phyloP scores from a whole-genome alignment of 768 basidiomycete species.

The Tricholoma flavovirens region DNA sequence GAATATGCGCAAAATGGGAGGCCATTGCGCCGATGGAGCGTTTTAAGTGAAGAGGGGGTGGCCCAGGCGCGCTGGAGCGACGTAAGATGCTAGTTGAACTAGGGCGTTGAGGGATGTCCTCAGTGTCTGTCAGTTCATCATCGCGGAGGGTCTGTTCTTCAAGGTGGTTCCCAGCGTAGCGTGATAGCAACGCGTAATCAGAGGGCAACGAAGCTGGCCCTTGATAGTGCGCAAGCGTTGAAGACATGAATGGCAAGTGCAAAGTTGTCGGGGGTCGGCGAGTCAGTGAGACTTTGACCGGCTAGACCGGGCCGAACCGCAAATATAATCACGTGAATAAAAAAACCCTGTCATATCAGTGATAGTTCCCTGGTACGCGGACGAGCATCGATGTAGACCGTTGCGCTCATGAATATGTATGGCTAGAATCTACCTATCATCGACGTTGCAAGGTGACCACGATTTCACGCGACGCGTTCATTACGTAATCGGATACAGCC shows the following conservation, averaged over 20 bases:
- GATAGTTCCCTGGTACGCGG: too few relatives aligned
- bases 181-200: conserved; percentile 59
- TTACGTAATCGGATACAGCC: too few relatives aligned
- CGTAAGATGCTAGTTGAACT: conserved; percentile 2
- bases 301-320: too few relatives aligned
- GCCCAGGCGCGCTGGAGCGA: conserved; percentile 4
- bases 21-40: conserved; percentile 7
- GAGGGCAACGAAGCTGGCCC: conserved; percentile 56
- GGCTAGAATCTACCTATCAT: too few relatives aligned
- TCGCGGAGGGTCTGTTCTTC: conserved; percentile 17
- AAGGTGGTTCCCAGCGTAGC: conserved; percentile 32
- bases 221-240: conserved; percentile 52
- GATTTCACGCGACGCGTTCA: too few relatives aligned
- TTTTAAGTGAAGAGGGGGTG: conserved; percentile 12
- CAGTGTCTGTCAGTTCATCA: conserved; percentile 3
- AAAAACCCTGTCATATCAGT: too few relatives aligned
- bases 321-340: too few relatives aligned
- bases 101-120: background rate
- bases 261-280: too few relatives aligned
- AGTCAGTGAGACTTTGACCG: background rate
- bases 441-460: too few relatives aligned
- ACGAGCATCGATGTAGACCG: too few relatives aligned
- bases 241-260: conserved; percentile 33
- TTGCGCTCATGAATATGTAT: too few relatives aligned
- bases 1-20: conserved; percentile 6